These are phyloP conservation scores for Nymphaea thermarum DNA, from an alignment of 164 flowering plant species.

Conservation along the genomic window DNA sequence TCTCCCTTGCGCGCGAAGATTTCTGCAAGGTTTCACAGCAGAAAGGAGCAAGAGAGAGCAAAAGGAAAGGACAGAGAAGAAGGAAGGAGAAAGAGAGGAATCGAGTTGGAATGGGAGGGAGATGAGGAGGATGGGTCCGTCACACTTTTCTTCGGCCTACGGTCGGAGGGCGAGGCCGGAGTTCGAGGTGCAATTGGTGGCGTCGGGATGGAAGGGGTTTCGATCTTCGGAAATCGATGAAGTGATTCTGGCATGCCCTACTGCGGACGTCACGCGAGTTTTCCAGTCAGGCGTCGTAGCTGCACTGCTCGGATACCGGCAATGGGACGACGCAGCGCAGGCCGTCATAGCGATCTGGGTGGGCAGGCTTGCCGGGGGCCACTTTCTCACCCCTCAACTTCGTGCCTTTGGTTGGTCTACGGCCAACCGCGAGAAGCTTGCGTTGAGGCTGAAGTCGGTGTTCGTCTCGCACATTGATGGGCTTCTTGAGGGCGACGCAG, in stretches of 20 bases:
- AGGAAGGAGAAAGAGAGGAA: no score
- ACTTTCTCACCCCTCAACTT: conserved; percentile 22
- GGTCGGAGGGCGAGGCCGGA: not conserved
- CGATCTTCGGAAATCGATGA: not conserved
- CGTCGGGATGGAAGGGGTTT: not conserved
- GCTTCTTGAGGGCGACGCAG: conserved; percentile 24
- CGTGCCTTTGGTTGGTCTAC: conserved; percentile 13
- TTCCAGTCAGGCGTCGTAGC: conserved; percentile 9
- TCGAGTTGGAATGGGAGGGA: no score
- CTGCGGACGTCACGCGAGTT: not conserved
- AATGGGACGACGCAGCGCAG: conserved; percentile 39
- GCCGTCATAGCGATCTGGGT: conserved; percentile 46
- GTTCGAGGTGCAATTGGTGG: not conserved
- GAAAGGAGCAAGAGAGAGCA: no score
- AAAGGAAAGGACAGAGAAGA: no score
- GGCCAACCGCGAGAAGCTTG: conserved; percentile 43
- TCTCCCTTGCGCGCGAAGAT: no score
- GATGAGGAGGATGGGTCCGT: no score
- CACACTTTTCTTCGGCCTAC: not conserved
- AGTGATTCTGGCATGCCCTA: conserved; percentile 13
- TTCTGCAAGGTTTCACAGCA: no score
- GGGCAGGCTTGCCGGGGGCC: conserved; percentile 27
- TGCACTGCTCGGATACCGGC: conserved; percentile 25
- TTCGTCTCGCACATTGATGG: conserved; percentile 20
- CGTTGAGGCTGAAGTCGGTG: conserved; percentile 21